A percentile compares a stretch with the other conserved stretches of the same genome.
These are phyloP conservation scores for Cercospora sp. DNA, from an alignment of 2,329 filamentous ascomycete genomes.

Conservation along the genomic window DNA sequence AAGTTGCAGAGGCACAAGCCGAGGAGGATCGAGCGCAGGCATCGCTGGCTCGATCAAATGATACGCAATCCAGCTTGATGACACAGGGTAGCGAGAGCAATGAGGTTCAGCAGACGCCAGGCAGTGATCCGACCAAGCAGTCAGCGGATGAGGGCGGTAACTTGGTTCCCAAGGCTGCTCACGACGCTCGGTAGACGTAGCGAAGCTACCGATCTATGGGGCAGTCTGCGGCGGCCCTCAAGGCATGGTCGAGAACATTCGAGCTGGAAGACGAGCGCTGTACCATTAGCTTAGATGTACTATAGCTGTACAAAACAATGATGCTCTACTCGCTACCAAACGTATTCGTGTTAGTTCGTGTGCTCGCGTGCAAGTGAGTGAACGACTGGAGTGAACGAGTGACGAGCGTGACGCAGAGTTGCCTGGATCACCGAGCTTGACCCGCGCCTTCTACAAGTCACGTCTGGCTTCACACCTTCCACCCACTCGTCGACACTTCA, in stretches of 20 bases:
- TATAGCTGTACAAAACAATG: slow-evolving; percentile 15
- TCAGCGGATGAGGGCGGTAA: slow-evolving; percentile 13
- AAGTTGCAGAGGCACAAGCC: slow-evolving; percentile 46
- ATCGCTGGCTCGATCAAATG: slow-evolving; percentile 9
- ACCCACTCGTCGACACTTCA: neutral
- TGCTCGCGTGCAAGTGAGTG: slow-evolving; percentile 7
- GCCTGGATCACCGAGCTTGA: neutral
- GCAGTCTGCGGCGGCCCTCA: neutral
- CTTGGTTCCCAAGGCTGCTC: slow-evolving; percentile 16
- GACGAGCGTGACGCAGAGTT: slow-evolving; percentile 4
- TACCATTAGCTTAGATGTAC: slow-evolving; percentile 19
- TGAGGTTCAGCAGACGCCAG: neutral
- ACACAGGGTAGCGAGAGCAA: neutral
- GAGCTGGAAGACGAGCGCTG: neutral
- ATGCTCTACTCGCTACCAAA: slow-evolving; percentile 10
- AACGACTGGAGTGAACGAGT: neutral
- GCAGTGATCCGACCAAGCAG: slow-evolving; percentile 2
- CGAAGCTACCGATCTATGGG: neutral
- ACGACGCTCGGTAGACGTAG: slow-evolving; percentile 14
- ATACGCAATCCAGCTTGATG: slow-evolving; percentile 4
- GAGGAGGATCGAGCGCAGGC: slow-evolving; percentile 25
- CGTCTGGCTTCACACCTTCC: neutral
- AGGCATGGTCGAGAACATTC: neutral
- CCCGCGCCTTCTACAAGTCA: neutral
- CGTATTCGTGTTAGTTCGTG: neutral